Evolutionary conservation across 495 filamentous ascomycete genomes (phyloP).

Genomic region (Collariella sp.): DNA sequence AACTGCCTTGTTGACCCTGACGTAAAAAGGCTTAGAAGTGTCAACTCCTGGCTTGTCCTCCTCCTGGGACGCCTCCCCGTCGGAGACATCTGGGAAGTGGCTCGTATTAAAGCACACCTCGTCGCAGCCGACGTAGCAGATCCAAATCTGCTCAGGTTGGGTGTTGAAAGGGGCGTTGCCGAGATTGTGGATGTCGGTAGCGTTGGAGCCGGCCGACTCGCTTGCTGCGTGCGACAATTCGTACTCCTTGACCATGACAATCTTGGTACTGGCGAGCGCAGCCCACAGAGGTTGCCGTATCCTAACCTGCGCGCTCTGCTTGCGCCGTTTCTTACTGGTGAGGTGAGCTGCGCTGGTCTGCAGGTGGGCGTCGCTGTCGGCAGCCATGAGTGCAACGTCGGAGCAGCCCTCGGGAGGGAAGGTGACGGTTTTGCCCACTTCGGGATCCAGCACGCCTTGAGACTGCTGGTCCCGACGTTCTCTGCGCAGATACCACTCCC

Average conservation of each 20-base stretch:
- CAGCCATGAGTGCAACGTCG: conserved; percentile 38
- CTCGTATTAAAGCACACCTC: conserved; percentile 77
- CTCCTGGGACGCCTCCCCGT: conserved; percentile 13
- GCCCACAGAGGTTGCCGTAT: conserved; percentile 92
- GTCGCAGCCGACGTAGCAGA: conserved; percentile 72
- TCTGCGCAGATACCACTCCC: conserved; percentile 49
- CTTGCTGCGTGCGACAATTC: conserved; percentile 73
- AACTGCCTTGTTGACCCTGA: conserved; percentile 78
- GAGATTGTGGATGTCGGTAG: conserved; percentile 68
- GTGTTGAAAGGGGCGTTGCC: conserved; percentile 65
- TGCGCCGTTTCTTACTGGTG: conserved; percentile 70
- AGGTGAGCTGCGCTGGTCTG: conserved; percentile 25
- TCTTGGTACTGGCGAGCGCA: conserved; percentile 86
- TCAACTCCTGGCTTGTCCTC: conserved; percentile 44
- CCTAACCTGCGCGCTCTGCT: conserved; percentile 80
- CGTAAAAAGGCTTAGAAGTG: conserved; percentile 66
- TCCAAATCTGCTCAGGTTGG: conserved; percentile 75
- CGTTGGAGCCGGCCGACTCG: conserved; percentile 63
- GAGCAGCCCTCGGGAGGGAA: conserved; percentile 25
- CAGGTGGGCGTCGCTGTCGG: conserved; percentile 37
- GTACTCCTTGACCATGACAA: conserved; percentile 86
- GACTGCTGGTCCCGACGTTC: conserved; percentile 42
- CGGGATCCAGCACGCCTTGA: conserved; percentile 38
- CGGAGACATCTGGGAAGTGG: conserved; percentile 41
- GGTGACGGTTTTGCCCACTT: conserved; percentile 37